Evolutionary conservation across 2,329 filamentous ascomycete species (phyloP).

Genomic region (Pyricularia sp.): DNA sequence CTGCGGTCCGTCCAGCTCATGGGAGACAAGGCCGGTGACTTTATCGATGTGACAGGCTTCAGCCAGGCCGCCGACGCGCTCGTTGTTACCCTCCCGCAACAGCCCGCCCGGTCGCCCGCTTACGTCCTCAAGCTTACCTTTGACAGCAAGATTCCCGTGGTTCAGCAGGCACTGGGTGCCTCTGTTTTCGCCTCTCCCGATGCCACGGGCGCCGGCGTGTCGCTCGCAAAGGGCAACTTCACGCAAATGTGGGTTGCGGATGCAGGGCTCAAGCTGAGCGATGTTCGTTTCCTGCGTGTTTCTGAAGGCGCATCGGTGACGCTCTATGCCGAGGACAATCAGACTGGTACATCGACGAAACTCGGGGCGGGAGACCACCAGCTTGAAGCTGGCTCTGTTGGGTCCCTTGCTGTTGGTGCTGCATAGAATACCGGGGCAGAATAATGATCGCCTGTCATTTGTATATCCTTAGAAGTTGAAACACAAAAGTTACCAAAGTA

Average conservation of each 20-base stretch:
- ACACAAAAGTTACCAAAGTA: background rate
- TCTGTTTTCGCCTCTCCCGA: background rate
- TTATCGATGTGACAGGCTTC: background rate
- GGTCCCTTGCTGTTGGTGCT: background rate
- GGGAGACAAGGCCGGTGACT: background rate
- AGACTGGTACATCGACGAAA: background rate
- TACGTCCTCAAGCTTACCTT: conserved; percentile 4
- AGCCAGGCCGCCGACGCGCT: background rate
- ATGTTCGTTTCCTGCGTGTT: conserved; percentile 1
- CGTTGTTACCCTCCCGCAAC: background rate
- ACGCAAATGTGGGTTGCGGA: background rate
- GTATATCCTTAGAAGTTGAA: background rate
- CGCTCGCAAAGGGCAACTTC: background rate
- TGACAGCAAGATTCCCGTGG: background rate
- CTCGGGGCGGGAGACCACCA: background rate
- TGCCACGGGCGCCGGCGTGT: background rate
- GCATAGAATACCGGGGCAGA: background rate
- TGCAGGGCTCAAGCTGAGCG: background rate
- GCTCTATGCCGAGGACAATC: background rate
- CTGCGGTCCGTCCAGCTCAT: conserved; percentile 1
- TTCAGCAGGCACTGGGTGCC: background rate
- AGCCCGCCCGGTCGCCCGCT: background rate
- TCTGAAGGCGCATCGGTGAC: background rate
- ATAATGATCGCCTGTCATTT: background rate
- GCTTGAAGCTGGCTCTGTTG: background rate